phyloP scores from a whole-genome alignment of 495 filamentous ascomycete species.

The Aspergillus haitiensis region DNA sequence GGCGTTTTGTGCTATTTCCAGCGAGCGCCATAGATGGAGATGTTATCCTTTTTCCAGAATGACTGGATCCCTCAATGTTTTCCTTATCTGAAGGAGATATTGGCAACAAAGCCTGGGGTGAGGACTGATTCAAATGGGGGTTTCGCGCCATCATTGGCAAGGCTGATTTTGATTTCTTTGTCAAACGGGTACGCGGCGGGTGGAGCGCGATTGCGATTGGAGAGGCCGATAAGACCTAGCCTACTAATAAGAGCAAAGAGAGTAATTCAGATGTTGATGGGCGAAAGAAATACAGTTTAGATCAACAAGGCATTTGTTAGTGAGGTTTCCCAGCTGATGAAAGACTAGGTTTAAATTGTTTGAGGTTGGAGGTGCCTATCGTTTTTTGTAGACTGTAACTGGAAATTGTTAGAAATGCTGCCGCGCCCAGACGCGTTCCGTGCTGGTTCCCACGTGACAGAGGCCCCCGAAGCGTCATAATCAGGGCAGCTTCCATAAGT shows the following conservation, averaged over 20 bases:
- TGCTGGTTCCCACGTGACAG: conserved; percentile 12
- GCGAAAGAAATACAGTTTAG: background rate
- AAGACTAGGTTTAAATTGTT: no score
- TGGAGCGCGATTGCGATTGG: conserved; percentile 13
- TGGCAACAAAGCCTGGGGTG: conserved; percentile 41
- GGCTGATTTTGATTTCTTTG: conserved; percentile 17
- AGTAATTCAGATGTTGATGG: background rate
- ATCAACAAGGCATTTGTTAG: background rate
- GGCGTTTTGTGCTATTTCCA: conserved; percentile 38
- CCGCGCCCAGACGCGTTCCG: conserved; percentile 12
- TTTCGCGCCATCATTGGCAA: conserved; percentile 34
- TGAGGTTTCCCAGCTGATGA: background rate
- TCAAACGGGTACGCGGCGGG: conserved; percentile 7
- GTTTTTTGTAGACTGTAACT: background rate
- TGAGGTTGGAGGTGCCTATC: no score
- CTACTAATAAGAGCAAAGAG: background rate
- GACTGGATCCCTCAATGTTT: conserved; percentile 38
- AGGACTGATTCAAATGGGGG: conserved; percentile 20
- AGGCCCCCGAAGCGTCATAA: conserved; percentile 8
- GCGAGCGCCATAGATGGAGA: conserved; percentile 34
- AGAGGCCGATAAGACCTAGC: background rate
- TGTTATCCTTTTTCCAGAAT: conserved; percentile 28
- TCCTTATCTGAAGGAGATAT: conserved; percentile 59
- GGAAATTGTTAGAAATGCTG: conserved; percentile 2
- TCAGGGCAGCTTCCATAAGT: no score